phyloP scores from a whole-genome alignment of 805 yeast genomes.

The Jamesozyma rosinii region DNA sequence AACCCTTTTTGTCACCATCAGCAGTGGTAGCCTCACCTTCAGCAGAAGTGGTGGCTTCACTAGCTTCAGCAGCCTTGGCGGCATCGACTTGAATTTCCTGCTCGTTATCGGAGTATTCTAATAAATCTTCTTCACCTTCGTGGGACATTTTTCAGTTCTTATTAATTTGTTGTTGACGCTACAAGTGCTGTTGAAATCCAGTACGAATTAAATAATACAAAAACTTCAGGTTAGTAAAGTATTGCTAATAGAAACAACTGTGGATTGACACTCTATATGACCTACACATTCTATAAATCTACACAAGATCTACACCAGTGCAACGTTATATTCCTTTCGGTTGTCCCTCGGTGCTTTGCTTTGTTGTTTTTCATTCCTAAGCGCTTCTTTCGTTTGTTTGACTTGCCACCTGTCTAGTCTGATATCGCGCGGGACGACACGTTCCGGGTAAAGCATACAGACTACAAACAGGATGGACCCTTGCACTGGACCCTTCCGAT shows the following conservation, averaged over 20 bases:
- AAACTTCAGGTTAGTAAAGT: neutral
- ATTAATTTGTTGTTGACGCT: neutral
- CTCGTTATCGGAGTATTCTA: conserved; percentile 97
- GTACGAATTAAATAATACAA: neutral
- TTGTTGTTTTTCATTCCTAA: neutral
- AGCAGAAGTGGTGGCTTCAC: conserved; percentile 20
- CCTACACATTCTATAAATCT: neutral
- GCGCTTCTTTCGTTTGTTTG: no score
- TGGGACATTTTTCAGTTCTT: conserved; percentile 53
- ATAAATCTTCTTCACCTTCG: conserved; percentile 98
- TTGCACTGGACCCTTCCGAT: neutral
- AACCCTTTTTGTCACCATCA: conserved; percentile 82
- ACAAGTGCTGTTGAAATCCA: neutral
- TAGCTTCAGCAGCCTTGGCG: conserved; percentile 36
- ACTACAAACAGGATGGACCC: no score
- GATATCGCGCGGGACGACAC: no score
- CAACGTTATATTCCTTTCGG: neutral
- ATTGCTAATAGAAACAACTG: neutral
- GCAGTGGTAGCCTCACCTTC: conserved; percentile 35
- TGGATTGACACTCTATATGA: neutral
- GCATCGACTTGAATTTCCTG: conserved; percentile 69
- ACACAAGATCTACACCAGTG: no score
- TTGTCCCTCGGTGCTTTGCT: neutral
- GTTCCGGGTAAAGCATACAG: no score
- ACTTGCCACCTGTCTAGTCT: no score